Evolutionary conservation across 2,329 filamentous ascomycete genomes (phyloP), one percentile per base, ranked within the genome.

Genomic region (Xylaria sp.): DNA sequence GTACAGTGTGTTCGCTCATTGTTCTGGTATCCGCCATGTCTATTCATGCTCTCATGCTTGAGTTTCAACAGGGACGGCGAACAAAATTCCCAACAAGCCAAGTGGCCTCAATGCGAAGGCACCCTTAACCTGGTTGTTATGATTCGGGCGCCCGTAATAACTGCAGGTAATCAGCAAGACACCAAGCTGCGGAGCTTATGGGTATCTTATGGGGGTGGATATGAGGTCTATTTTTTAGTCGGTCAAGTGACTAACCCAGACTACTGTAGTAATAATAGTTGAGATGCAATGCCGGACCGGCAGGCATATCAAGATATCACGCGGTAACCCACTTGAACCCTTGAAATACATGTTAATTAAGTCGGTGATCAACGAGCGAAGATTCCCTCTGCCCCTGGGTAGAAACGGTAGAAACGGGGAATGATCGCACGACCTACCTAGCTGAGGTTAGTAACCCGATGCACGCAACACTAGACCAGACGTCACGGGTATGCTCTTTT

Each of bases 381-480:
- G 60, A 59, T 63, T 63, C 42, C 26, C 48, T 57, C 65, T 36
- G 59, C 63, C 64, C 63, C 64, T 62, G 44, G 66, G 40, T 49
- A 58, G 40, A 67, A 64, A 62, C 56, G 57, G 73, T 49, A 58
- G 40, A 67, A 64, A 62, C 56, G 61, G 73, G 72, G 71, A 71
- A 71, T 68, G 68, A 74, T 72, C 70, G 67, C 72, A 74, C 73
- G 72, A 71, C 71, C 72, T 74, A 59, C 68, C 68, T 63, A 48
- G 61, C 68, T 65, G 48, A 68, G 73, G 70, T 67, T 75, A 75
- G 72, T 72, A 48, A 69, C 70, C 74, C 74, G 73, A 76, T 75
- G 75, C 75, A 77, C 74, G 73, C 74, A 76, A 76, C 72, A 69
- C 73, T 73, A 73, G 38, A 58, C 57, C 73, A 72, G 38, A 58